Evolutionary conservation across 2,329 filamentous ascomycete species (phyloP).

Genomic region (Whalleya microplaca): DNA sequence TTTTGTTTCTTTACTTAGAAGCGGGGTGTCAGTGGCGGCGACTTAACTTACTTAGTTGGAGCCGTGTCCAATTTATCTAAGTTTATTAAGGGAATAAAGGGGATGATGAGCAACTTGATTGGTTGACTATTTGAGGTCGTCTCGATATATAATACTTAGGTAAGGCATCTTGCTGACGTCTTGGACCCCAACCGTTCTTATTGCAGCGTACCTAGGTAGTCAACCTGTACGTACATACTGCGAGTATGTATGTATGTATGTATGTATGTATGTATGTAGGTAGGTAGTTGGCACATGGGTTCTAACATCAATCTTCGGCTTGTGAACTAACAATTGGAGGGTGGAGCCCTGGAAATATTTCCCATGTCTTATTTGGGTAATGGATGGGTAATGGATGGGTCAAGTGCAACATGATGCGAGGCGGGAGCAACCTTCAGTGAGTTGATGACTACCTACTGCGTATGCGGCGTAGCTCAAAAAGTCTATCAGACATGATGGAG

Average conservation of each 20-base stretch:
- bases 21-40: background rate
- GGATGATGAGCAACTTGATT: slow-evolving; percentile 7
- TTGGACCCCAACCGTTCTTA: slow-evolving; percentile 15
- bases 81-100: slow-evolving; percentile 1
- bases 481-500: slow-evolving; percentile 23
- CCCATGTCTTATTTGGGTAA: no score
- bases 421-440: slow-evolving; percentile 28
- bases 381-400: no score
- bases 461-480: no score
- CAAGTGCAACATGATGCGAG: slow-evolving; percentile 15
- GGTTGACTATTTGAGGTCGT: slow-evolving; percentile 11
- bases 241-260: background rate
- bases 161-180: slow-evolving; percentile 4
- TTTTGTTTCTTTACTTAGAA: slow-evolving; percentile 14
- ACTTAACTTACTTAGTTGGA: background rate
- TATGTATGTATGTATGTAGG: slow-evolving; percentile 1
- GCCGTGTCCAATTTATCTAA: background rate
- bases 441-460: slow-evolving; percentile 1
- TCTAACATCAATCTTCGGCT: no score
- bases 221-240: background rate
- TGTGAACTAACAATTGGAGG: no score
- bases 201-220: background rate
- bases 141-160: slow-evolving; percentile 28
- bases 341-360: no score
- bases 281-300: slow-evolving; percentile 16